Conservation (phyloP, 2,329 filamentous ascomycete genomes). For the Allantophomopsis cytisporea region DNA sequence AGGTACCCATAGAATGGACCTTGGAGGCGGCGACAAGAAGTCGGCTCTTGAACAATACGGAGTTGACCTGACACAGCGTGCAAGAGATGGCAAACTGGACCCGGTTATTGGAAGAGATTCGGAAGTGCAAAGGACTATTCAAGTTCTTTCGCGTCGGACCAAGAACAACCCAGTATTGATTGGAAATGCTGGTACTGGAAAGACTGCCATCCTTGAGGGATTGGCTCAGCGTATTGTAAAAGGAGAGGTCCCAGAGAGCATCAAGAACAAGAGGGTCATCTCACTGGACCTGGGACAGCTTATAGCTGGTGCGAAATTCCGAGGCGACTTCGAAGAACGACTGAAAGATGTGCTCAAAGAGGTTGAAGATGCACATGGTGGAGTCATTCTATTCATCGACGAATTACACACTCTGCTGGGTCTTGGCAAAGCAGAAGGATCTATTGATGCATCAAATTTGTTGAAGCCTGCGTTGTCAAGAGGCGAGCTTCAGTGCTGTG, state of each 20-base stretch:
- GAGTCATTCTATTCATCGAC: slow-evolving; percentile 90
- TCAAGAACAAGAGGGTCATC: slow-evolving; percentile 88
- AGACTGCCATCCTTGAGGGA: slow-evolving; percentile 87
- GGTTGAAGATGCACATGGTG: slow-evolving; percentile 76
- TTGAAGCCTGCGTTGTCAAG: slow-evolving; percentile 87
- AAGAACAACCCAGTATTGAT: slow-evolving; percentile 87
- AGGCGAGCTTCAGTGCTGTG: slow-evolving; percentile 88
- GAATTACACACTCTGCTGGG: slow-evolving; percentile 87
- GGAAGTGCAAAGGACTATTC: slow-evolving; percentile 89
- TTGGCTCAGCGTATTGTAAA: slow-evolving; percentile 79
- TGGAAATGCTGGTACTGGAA: slow-evolving; percentile 79
- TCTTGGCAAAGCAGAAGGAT: slow-evolving; percentile 88
- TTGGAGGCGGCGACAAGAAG: slow-evolving; percentile 65
- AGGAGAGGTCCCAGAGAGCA: slow-evolving; percentile 88
- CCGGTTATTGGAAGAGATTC: slow-evolving; percentile 87
- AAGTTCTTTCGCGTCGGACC: slow-evolving; percentile 80
- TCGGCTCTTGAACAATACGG: slow-evolving; percentile 84
- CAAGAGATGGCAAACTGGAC: slow-evolving; percentile 81
- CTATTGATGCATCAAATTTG: slow-evolving; percentile 90
- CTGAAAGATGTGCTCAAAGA: slow-evolving; percentile 85
- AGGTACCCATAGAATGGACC: slow-evolving; percentile 86
- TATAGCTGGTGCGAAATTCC: slow-evolving; percentile 90
- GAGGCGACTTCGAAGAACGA: slow-evolving; percentile 92
- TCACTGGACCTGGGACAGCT: slow-evolving; percentile 80
- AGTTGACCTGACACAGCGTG: slow-evolving; percentile 74